These are phyloP conservation scores for Trifolium repens DNA, from an alignment of 306 rosid species.

Conservation along the genomic window DNA sequence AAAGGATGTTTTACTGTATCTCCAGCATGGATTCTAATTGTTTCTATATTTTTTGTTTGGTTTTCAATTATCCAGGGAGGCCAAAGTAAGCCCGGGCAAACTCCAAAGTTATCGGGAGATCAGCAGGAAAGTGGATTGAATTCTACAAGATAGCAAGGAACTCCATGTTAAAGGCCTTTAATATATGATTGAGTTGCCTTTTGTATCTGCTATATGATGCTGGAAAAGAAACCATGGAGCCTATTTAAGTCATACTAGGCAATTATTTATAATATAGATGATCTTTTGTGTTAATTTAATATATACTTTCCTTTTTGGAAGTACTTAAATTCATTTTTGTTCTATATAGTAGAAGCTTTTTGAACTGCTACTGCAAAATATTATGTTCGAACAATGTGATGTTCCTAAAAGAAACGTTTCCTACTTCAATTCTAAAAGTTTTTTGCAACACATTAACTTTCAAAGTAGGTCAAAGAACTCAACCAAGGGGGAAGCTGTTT, in stretches of 20 bases:
- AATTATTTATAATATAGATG: too few species aligned
- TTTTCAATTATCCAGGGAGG: slow-evolving; percentile 56
- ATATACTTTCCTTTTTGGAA: neutral
- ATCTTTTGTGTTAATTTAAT: neutral
- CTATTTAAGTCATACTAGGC: slow-evolving; percentile 1
- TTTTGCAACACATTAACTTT: slow-evolving; percentile 6
- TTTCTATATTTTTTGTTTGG: slow-evolving; percentile 7
- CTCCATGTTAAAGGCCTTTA: slow-evolving; percentile 22
- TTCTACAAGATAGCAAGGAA: slow-evolving; percentile 44
- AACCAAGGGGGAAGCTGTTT: neutral
- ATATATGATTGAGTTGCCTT: neutral
- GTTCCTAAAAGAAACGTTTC: neutral
- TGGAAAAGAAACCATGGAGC: slow-evolving; percentile 5
- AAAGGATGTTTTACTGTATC: too few species aligned
- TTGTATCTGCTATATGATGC: slow-evolving; percentile 18
- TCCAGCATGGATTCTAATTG: slow-evolving; percentile 33
- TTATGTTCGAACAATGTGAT: slow-evolving; percentile 1
- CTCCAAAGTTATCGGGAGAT: slow-evolving; percentile 56
- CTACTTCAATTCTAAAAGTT: neutral
- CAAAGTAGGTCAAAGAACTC: neutral
- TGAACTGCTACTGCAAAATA: slow-evolving; percentile 23
- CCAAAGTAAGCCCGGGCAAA: slow-evolving; percentile 65
- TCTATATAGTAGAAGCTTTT: slow-evolving; percentile 19
- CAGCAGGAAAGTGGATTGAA: slow-evolving; percentile 48
- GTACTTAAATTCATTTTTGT: slow-evolving; percentile 22